Conservation (phyloP, 2,329 filamentous ascomycete species). For the Colletotrichum tabaci region DNA sequence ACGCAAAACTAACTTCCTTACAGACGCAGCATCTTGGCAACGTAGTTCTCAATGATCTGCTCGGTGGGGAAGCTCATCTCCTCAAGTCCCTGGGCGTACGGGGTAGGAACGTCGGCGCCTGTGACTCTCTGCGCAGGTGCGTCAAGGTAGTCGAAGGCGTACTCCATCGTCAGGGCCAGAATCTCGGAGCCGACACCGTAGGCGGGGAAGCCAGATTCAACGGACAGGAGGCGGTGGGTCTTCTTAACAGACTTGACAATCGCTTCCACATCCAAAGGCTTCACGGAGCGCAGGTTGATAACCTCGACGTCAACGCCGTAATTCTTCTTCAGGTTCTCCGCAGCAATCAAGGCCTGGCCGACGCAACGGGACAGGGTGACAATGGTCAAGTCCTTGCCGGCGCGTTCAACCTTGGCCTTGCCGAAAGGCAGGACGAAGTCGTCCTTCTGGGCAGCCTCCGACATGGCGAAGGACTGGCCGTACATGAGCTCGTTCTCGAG, state of each 20-base stretch:
- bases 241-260: conserved; percentile 99
- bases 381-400: conserved; percentile 95
- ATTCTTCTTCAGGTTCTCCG: conserved; percentile 93
- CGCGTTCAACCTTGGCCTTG: conserved; percentile 98
- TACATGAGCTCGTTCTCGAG: conserved; percentile 94
- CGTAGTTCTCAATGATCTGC: conserved; percentile 87
- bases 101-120: conserved; percentile 96
- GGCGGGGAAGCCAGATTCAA: conserved; percentile 96
- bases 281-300: conserved; percentile 97
- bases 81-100: conserved; percentile 93
- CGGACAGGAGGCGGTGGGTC: conserved; percentile 90
- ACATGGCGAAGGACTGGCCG: conserved; percentile 96
- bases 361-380: conserved; percentile 96
- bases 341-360: conserved; percentile 89
- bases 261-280: conserved; percentile 94
- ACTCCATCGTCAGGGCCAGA: conserved; percentile 95
- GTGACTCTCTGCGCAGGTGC: conserved; percentile 95
- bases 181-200: conserved; percentile 96
- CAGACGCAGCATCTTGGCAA: conserved; percentile 88
- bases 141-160: conserved; percentile 97
- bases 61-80: conserved; percentile 96
- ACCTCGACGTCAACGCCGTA: conserved; percentile 97
- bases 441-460: conserved; percentile 93
- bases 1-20: conserved; percentile 59
- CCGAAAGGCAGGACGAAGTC: conserved; percentile 98